Evolutionary conservation across 306 rosid species (phyloP).

Genomic region (Prunus persica): DNA sequence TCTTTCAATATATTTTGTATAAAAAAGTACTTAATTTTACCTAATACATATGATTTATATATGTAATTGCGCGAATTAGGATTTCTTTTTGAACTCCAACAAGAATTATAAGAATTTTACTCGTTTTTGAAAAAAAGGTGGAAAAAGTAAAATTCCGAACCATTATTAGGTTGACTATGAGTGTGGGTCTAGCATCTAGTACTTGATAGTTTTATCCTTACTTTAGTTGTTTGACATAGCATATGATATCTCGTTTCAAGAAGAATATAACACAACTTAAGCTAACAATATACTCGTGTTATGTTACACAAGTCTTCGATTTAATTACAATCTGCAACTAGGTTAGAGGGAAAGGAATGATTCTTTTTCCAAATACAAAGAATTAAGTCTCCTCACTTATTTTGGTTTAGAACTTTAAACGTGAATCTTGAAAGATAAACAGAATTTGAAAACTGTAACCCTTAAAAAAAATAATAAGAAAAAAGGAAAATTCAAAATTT

Average conservation of each 20-base stretch:
- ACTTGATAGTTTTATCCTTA: not conserved
- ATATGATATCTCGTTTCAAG: not conserved
- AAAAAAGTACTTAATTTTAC: no score
- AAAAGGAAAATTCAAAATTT: no score
- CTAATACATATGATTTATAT: no score
- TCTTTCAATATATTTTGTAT: no score
- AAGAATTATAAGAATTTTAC: not conserved
- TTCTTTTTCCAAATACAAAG: not conserved
- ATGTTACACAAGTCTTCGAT: not conserved
- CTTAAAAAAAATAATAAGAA: no score
- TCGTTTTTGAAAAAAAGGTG: no score
- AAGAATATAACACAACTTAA: not conserved
- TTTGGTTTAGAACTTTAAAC: not conserved
- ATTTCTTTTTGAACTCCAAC: not conserved
- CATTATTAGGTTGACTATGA: not conserved
- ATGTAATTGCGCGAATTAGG: not conserved
- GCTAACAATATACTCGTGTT: not conserved
- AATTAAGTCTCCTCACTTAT: not conserved
- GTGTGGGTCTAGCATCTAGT: not conserved
- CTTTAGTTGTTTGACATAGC: not conserved
- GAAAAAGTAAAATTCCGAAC: no score
- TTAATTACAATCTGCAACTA: not conserved
- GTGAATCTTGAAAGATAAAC: no score
- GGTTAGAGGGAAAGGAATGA: slow-evolving; percentile 2
- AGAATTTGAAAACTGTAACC: no score